These are phyloP conservation scores for Raphanus raphanistrum DNA, from an alignment of 345 rosid genomes.

Conservation along the genomic window DNA sequence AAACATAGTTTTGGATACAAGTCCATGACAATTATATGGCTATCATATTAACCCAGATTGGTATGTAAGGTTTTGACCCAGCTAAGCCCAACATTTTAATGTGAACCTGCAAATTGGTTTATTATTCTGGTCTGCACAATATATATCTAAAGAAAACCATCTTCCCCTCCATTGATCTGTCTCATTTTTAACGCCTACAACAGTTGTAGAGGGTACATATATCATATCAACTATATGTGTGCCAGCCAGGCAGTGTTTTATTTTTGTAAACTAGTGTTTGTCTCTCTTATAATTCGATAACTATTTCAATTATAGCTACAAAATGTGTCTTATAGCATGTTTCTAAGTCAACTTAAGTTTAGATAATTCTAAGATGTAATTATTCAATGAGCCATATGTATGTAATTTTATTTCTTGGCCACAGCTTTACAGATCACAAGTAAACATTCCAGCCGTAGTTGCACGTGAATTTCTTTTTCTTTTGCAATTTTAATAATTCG, in stretches of 20 bases:
- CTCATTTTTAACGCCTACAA: not conserved
- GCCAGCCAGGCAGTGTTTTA: conserved; percentile 6
- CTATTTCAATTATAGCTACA: not conserved
- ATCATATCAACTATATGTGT: not conserved
- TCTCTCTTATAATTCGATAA: conserved; percentile 13
- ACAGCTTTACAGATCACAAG: conserved; percentile 34
- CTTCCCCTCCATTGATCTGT: not conserved
- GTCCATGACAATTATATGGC: not conserved
- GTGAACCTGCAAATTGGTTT: not conserved
- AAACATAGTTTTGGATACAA: not conserved
- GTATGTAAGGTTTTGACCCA: not conserved
- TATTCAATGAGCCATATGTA: conserved; percentile 12
- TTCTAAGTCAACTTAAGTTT: conserved; percentile 30
- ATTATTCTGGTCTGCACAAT: not conserved
- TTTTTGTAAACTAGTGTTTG: conserved; percentile 16
- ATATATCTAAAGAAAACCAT: not conserved
- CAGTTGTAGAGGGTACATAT: not conserved
- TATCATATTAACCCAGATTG: not conserved
- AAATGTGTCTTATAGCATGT: conserved; percentile 22
- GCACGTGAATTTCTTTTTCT: conserved; percentile 9
- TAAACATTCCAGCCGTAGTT: conserved; percentile 26
- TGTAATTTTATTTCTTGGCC: conserved; percentile 5
- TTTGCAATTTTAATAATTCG: conserved; percentile 22
- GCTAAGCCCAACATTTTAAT: not conserved
- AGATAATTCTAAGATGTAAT: conserved; percentile 25